These are phyloP conservation scores for Neurospora sp. DNA, from an alignment of 495 filamentous ascomycete species.

Conservation along the genomic window DNA sequence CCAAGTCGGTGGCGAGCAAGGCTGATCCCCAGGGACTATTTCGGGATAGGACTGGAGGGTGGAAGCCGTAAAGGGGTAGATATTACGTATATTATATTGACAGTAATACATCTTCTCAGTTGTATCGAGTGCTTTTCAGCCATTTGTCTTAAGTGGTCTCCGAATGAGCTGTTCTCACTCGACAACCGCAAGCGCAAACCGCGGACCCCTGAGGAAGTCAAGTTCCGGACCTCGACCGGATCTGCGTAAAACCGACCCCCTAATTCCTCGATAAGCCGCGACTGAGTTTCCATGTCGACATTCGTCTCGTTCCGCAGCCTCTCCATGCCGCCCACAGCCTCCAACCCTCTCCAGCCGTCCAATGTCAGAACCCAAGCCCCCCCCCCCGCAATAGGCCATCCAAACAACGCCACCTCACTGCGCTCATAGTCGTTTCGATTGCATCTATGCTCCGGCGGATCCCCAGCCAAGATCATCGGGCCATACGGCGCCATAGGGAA, in stretches of 20 bases:
- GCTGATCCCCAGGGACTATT: conserved; percentile 51
- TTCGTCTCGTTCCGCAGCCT: not conserved
- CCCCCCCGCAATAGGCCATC: not conserved
- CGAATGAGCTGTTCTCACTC: not conserved
- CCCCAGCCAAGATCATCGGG: not conserved
- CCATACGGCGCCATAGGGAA: not conserved
- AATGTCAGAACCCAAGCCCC: not conserved
- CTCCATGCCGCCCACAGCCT: not conserved
- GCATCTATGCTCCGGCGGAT: not conserved
- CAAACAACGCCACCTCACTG: not conserved
- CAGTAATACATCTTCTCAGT: not conserved
- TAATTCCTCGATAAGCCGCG: not conserved
- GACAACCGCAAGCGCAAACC: not conserved
- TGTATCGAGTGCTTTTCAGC: not conserved
- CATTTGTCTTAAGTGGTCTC: not conserved
- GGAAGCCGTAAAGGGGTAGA: conserved; percentile 18
- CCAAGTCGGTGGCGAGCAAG: conserved; percentile 31
- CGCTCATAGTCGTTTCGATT: not conserved
- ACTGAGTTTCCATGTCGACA: not conserved
- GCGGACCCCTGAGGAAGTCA: not conserved
- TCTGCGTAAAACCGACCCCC: not conserved
- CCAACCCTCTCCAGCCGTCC: not conserved
- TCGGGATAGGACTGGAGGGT: conserved; percentile 47
- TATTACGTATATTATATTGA: not conserved
- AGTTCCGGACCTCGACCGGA: not conserved